phyloP scores from a whole-genome alignment of 176 grass and related monocot genomes.

The Juncus inflexus region DNA sequence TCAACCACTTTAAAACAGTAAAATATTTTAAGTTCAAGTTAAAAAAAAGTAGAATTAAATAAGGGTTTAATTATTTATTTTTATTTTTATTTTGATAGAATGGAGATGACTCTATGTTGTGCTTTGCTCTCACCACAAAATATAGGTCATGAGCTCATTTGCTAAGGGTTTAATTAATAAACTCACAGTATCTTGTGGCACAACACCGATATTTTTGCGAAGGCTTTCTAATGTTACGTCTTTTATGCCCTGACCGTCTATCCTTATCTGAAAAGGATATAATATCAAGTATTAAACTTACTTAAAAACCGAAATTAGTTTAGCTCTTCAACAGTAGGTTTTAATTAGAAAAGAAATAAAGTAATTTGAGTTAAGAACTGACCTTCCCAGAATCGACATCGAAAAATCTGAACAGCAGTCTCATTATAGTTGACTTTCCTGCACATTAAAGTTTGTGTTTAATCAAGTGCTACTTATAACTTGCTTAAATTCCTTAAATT shows the following conservation, averaged over 20 bases:
- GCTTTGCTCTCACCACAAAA: too few species aligned
- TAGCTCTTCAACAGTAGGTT: neutral
- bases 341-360: neutral
- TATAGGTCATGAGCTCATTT: too few species aligned
- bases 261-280: constrained; percentile 48
- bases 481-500: neutral
- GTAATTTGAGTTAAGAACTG: constrained; percentile 29
- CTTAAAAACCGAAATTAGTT: too few species aligned
- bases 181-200: constrained; percentile 91
- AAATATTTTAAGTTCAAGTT: neutral
- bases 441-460: constrained; percentile 46
- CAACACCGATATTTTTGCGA: constrained; percentile 84
- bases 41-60: constrained; percentile 5
- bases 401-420: constrained; percentile 96
- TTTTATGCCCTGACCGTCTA: constrained; percentile 87
- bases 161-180: constrained; percentile 20
- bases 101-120: too few species aligned
- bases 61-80: constrained; percentile 23
- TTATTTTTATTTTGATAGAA: too few species aligned
- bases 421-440: constrained; percentile 95
- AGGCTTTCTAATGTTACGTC: constrained; percentile 87
- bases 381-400: constrained; percentile 80
- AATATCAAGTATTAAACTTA: neutral
- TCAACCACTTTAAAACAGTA: neutral
- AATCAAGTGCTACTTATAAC: too few species aligned